Conservation (phyloP, 371 early-diverging fungal species). For the Lichtheimia hyalospora region DNA sequence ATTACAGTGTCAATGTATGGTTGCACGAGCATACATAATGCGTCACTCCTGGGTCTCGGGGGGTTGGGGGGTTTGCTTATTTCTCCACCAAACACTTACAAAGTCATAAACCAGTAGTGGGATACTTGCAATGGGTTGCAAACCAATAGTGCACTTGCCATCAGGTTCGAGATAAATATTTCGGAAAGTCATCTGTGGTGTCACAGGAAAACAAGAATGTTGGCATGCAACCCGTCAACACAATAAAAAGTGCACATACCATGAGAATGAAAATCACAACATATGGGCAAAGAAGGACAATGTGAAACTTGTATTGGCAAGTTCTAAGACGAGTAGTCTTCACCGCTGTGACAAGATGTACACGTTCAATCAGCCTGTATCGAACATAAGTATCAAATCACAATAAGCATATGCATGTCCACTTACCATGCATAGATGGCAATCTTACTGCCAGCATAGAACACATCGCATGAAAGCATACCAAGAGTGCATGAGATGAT, state of each 20-base stretch:
- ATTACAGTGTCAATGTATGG: neutral
- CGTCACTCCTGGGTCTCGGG: neutral
- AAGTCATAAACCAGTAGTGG: slow-evolving; percentile 52
- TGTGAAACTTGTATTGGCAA: slow-evolving; percentile 44
- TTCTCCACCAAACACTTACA: slow-evolving; percentile 21
- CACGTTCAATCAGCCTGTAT: slow-evolving; percentile 46
- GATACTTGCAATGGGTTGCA: slow-evolving; percentile 50
- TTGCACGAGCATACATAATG: neutral
- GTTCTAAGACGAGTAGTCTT: slow-evolving; percentile 42
- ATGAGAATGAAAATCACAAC: slow-evolving; percentile 44
- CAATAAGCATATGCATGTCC: neutral
- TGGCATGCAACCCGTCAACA: neutral
- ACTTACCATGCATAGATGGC: slow-evolving; percentile 43
- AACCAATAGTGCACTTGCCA: slow-evolving; percentile 51
- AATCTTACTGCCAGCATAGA: slow-evolving; percentile 51
- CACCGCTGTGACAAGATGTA: slow-evolving; percentile 46
- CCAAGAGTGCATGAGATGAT: slow-evolving; percentile 43
- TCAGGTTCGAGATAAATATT: slow-evolving; percentile 41
- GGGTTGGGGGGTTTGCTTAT: neutral
- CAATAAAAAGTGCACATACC: slow-evolving; percentile 16
- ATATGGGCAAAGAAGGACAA: slow-evolving; percentile 47
- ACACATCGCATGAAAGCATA: slow-evolving; percentile 46
- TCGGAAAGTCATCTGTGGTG: slow-evolving; percentile 19
- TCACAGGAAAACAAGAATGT: neutral
- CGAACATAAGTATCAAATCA: neutral